phyloP scores from a whole-genome alignment of 1,284 basidiomycete species.

The Tilletia indica region DNA sequence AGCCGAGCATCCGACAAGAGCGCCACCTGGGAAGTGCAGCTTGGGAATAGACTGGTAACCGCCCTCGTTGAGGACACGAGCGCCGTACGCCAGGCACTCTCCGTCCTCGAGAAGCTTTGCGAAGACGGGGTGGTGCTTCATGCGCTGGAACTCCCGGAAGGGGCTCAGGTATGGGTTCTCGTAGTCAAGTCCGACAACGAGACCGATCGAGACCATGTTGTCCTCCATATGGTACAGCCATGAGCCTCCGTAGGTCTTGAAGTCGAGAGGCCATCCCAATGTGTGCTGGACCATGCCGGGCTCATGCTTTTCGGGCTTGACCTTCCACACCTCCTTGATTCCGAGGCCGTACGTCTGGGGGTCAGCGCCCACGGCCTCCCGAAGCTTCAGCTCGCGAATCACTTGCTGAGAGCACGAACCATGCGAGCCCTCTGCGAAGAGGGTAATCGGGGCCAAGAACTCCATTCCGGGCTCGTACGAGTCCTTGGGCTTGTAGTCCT shows the following conservation, averaged over 20 bases:
- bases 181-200: conserved; percentile 94
- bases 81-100: conserved; percentile 84
- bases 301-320: conserved; percentile 72
- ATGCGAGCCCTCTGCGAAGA: conserved; percentile 95
- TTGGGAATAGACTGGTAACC: conserved; percentile 89
- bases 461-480: conserved; percentile 96
- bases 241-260: conserved; percentile 84
- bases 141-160: conserved; percentile 88
- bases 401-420: conserved; percentile 83
- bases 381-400: conserved; percentile 74
- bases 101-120: conserved; percentile 74
- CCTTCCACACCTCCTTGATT: conserved; percentile 95
- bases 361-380: conserved; percentile 67
- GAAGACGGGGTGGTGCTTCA: conserved; percentile 97
- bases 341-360: conserved; percentile 96
- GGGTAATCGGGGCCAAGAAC: conserved; percentile 86
- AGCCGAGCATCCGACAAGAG: conserved; percentile 89
- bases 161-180: conserved; percentile 89
- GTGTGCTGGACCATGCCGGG: conserved; percentile 89
- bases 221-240: conserved; percentile 96
- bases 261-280: conserved; percentile 87
- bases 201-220: conserved; percentile 82
- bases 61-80: conserved; percentile 87
- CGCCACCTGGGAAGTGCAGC: conserved; percentile 90
- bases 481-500: conserved; percentile 74